Conservation (phyloP, 163 green algal species). For the Chloroidium sp. region DNA sequence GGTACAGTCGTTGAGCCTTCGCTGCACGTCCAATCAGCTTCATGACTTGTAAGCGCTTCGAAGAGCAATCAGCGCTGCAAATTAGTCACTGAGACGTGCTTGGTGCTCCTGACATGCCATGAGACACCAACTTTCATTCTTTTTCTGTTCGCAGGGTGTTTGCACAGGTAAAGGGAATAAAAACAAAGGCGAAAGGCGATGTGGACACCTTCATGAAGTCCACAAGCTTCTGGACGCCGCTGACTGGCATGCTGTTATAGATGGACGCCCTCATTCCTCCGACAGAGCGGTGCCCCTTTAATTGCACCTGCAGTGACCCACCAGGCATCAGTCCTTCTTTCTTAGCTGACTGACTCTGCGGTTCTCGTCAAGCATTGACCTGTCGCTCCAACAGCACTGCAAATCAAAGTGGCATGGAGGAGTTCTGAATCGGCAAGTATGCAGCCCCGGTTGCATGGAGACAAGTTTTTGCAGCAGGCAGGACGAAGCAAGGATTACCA, state of each 20-base stretch:
- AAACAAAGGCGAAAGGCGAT: not conserved
- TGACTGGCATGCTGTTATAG: constrained; percentile 98
- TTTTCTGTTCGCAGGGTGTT: not conserved
- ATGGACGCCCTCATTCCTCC: constrained; percentile 97
- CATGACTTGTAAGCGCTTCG: not conserved
- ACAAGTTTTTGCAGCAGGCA: no score
- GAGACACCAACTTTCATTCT: not conserved
- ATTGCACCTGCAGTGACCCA: constrained; percentile 51
- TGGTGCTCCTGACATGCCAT: not conserved
- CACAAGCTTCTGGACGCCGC: constrained; percentile 77
- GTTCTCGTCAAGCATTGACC: no score
- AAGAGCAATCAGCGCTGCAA: not conserved
- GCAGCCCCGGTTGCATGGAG: no score
- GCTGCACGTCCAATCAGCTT: not conserved
- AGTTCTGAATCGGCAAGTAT: no score
- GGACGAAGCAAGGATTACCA: constrained; percentile 31
- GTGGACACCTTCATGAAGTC: constrained; percentile 79
- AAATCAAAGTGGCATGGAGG: no score
- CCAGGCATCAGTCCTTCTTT: not conserved
- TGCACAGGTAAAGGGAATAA: not conserved
- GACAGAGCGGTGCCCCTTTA: constrained; percentile 98
- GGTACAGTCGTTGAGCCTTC: not conserved
- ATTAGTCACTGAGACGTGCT: not conserved
- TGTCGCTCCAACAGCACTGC: no score
- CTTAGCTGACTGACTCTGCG: no score